Percentiles rank a stretch among this genome's conserved stretches.
Evolutionary conservation across 345 rosid genomes (phyloP).

Genomic region (Psidium guajava): DNA sequence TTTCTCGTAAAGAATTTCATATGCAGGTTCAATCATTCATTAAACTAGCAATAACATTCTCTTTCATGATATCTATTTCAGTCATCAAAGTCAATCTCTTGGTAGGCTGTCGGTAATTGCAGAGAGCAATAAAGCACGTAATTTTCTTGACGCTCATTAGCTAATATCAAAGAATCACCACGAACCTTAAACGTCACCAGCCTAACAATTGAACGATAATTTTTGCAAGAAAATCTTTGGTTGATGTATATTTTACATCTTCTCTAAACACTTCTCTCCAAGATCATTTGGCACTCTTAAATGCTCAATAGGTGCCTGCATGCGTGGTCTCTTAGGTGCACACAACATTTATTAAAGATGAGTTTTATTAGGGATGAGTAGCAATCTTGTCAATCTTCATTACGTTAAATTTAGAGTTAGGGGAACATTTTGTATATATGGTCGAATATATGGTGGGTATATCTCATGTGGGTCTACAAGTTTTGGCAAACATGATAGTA

Average conservation of each 20-base stretch:
- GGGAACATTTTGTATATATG: neutral
- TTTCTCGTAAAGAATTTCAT: no score
- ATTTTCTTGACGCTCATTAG: neutral
- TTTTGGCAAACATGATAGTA: neutral
- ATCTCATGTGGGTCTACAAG: neutral
- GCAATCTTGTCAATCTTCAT: neutral
- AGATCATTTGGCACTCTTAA: constrained; percentile 19
- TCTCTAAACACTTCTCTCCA: neutral
- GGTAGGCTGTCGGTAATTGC: neutral
- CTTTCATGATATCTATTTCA: neutral
- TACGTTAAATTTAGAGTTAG: neutral
- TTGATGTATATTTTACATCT: neutral
- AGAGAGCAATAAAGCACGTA: neutral
- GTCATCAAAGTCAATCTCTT: neutral
- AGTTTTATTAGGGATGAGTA: neutral
- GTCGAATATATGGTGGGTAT: neutral
- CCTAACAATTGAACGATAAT: neutral
- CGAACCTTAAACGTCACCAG: neutral
- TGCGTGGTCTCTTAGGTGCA: constrained; percentile 63
- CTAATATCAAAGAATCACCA: neutral
- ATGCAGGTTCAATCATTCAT: no score
- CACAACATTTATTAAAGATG: neutral
- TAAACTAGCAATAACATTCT: neutral
- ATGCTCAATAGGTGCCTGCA: constrained; percentile 25
- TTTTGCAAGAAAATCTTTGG: neutral